Base-by-base conservation (phyloP, 805 yeast species). In the Hanseniaspora taiwanica region DNA sequence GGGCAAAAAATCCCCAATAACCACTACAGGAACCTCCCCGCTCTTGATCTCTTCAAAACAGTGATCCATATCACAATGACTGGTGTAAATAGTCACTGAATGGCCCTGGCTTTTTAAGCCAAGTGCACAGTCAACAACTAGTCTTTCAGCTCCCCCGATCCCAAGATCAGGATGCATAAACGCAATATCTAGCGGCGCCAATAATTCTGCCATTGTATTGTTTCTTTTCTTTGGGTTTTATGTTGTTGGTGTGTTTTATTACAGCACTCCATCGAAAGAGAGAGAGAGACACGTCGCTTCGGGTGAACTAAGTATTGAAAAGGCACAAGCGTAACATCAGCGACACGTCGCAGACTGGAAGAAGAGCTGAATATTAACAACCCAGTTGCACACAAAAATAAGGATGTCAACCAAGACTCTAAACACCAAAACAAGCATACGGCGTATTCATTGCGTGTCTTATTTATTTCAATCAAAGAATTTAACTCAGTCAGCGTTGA, bases 121-220 rank as follows among this genome's bases (percentile, higher is more conserved):
- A 3, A 85, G 65, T 0, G 97, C 98, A 2, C 94, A 86, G 60
- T 91, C 99, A 1, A 91, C 95, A 2, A 91, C 86, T n/a, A 93
- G 68, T 44, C 99, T 68, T 56, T 91, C 99, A 1, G 99, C 99
- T 3, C 99, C 99, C 48, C 86, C 98, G 42, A 89, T 89, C 0
- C 98, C 98, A 40, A 91, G 63, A 61, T 91, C 98, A 0, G 98
- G 98, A 55, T 91, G 98, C 4, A 91, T 62, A 50, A 91, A 83
- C 1, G 96, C 96, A 27, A 89, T 69, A 44, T 67, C 75, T 69
- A 72, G 52, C n/a, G 17, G 24, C 6, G 18, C 24, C 7, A 34
- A 14, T 14, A 24, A 27, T 18, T 27, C 36, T 21, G 40, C 29
- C 44, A 41, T 41, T 25, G 6, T 21, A 14, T 31, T 20, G 25